Conservation (phyloP, 1,139 yeast genomes). For the Kluyveromyces sp. region DNA sequence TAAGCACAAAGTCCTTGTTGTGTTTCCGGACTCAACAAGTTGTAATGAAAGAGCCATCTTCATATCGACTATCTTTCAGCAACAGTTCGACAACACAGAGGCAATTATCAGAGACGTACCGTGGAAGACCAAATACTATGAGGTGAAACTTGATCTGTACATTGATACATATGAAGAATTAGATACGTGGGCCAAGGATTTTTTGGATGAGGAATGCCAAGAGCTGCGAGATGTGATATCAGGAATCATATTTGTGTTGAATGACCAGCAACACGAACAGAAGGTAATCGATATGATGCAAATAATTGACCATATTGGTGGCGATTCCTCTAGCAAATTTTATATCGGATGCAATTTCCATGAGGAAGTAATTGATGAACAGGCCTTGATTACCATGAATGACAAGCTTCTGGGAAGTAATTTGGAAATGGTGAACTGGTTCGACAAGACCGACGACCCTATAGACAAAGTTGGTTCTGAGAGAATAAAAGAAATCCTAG, state of each 20-base stretch:
- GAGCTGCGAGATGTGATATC: constrained; percentile 27
- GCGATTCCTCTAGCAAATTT: not conserved
- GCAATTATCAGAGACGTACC: constrained; percentile 17
- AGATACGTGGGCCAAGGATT: constrained; percentile 25
- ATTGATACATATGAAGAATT: constrained; percentile 26
- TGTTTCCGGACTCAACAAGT: constrained; percentile 1
- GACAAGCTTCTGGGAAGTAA: constrained; percentile 1
- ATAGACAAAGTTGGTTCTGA: constrained; percentile 25
- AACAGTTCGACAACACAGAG: constrained; percentile 6
- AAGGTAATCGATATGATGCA: not conserved
- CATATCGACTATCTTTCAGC: constrained; percentile 3
- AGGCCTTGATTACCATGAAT: constrained; percentile 2
- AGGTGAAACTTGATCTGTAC: constrained; percentile 26
- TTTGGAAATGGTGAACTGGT: constrained; percentile 21
- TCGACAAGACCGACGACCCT: constrained; percentile 18
- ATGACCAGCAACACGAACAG: not conserved
- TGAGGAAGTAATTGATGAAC: not conserved
- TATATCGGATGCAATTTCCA: constrained; percentile 4
- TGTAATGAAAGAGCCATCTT: not conserved
- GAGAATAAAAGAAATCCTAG: constrained; percentile 27
- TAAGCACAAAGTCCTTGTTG: constrained; percentile 3
- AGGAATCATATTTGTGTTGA: constrained; percentile 22
- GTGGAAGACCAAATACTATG: constrained; percentile 31
- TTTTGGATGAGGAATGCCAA: constrained; percentile 19
- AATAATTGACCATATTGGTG: constrained; percentile 1